These are phyloP conservation scores for Fusarium metavorans DNA, from an alignment of 2,329 filamentous ascomycete species.

Conservation along the genomic window DNA sequence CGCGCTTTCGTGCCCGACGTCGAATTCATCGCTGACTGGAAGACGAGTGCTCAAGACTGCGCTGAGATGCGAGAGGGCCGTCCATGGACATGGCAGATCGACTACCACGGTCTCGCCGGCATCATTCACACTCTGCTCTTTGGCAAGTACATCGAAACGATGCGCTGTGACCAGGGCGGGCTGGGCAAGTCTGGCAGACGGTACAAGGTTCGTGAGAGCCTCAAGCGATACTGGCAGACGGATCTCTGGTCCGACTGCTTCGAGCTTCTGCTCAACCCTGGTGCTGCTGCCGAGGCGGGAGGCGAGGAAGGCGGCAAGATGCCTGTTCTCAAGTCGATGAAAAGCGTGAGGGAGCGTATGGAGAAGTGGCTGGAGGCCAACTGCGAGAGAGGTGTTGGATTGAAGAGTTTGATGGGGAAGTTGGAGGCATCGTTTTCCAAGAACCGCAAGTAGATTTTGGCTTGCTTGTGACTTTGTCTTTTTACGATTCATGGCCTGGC, in stretches of 20 bases:
- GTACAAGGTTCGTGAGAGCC: slow-evolving; percentile 82
- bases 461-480: neutral
- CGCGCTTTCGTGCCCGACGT: slow-evolving; percentile 80
- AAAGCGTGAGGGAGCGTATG: slow-evolving; percentile 79
- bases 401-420: slow-evolving; percentile 77
- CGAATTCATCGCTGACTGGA: slow-evolving; percentile 94
- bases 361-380: slow-evolving; percentile 85
- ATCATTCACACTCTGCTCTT: slow-evolving; percentile 91
- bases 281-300: slow-evolving; percentile 71
- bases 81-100: slow-evolving; percentile 97
- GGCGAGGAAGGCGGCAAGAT: slow-evolving; percentile 75
- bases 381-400: slow-evolving; percentile 81
- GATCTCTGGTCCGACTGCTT: slow-evolving; percentile 90
- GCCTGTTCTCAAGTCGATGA: slow-evolving; percentile 80
- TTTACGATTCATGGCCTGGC: slow-evolving; percentile 21
- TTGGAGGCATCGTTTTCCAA: slow-evolving; percentile 65
- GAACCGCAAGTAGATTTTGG: slow-evolving; percentile 45
- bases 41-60: slow-evolving; percentile 87
- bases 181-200: slow-evolving; percentile 72
- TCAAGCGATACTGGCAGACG: slow-evolving; percentile 97
- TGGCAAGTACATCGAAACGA: slow-evolving; percentile 92
- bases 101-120: slow-evolving; percentile 93
- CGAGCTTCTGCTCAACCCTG: slow-evolving; percentile 87
- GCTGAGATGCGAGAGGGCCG: slow-evolving; percentile 94
- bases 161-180: slow-evolving; percentile 65